Evolutionary conservation across 1,284 basidiomycete genomes (phyloP).

Genomic region (Cerioporus squamosus): DNA sequence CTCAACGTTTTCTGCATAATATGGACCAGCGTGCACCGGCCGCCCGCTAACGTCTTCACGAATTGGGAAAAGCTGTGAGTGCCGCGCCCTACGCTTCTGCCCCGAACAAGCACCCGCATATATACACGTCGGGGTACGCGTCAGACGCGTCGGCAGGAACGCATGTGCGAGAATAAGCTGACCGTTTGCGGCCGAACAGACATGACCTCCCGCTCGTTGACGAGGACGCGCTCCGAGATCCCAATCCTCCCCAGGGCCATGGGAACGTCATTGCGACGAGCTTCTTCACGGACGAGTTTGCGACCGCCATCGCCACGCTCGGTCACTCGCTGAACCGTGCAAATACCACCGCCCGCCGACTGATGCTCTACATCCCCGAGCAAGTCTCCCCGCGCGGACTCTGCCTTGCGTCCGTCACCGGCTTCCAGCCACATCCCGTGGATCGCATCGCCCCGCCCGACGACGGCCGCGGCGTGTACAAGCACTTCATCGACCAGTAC

Average conservation of each 20-base stretch:
- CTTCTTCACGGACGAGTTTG: conserved; percentile 47
- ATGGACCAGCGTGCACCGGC: background rate
- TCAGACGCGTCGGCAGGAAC: too few relatives aligned
- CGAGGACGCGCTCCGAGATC: conserved; percentile 1
- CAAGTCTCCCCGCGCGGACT: conserved; percentile 43
- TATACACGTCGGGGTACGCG: background rate
- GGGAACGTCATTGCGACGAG: conserved; percentile 45
- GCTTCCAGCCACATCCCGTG: conserved; percentile 44
- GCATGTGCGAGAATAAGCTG: too few relatives aligned
- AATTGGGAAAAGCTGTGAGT: conserved; percentile 20
- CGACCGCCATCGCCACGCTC: conserved; percentile 46
- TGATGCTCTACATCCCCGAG: conserved; percentile 45
- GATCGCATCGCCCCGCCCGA: conserved; percentile 43
- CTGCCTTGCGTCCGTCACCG: conserved; percentile 43
- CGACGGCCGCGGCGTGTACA: conserved; percentile 37
- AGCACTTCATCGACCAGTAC: conserved; percentile 46
- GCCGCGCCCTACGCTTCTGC: background rate
- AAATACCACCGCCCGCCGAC: conserved; percentile 39
- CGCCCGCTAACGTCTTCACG: conserved; percentile 2
- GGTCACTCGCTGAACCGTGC: conserved; percentile 43
- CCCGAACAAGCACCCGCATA: background rate
- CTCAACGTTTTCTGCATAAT: conserved; percentile 15
- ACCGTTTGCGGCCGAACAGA: background rate
- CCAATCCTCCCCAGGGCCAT: conserved; percentile 4
- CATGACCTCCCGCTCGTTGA: conserved; percentile 17